Evolutionary conservation across 2,329 filamentous ascomycete species (phyloP), one percentile per base, ranked within the genome.

Genomic region (Xylaria sp.): DNA sequence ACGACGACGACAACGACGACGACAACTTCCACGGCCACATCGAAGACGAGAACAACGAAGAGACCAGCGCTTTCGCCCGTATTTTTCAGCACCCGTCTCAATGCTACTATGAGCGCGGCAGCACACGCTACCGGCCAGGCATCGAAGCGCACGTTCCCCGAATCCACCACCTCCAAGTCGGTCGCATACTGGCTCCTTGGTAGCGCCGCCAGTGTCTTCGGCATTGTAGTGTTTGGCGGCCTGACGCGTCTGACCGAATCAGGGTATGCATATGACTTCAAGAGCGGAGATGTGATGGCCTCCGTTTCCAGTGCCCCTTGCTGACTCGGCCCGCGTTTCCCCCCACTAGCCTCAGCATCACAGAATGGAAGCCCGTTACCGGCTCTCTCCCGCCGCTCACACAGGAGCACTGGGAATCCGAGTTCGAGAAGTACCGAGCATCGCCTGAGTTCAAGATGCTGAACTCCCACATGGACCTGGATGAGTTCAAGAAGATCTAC

Each of bases 401-500:
- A 75, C 81, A 86, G 28, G 89, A 86, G 67, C 92, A 95, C 77
- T 99, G 96, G 96, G 91, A 97, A 74, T 89, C 90, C 72, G 96
- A 98, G 77, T 99, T 98, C 82, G 84, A 90, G 64, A 96, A 97
- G 81, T 99, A 99, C 84, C 91, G 91, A 72, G 89, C 91, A 50
- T 97, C 94, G 23, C 96, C 96, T 70, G 96, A 99, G 81, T 99
- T 95, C 83, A 89, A 92, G 77, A 87, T 94, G 70, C 86, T 99
- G 74, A 99, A 99, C 82, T 91, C 94, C 36, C 89, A 93, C 79
- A 99, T 99, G 96, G 91, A 88, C 36, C 85, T 99, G 65, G 87
- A 90, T 66, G 96, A 99, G 79, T 99, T 98, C 84, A 97, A 98
- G 81, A 91, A 96, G 79, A 99, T 99, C 73, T 99, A 98, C 86